phyloP scores from a whole-genome alignment of 1,284 basidiomycete genomes.

The Gomphus sp. region DNA sequence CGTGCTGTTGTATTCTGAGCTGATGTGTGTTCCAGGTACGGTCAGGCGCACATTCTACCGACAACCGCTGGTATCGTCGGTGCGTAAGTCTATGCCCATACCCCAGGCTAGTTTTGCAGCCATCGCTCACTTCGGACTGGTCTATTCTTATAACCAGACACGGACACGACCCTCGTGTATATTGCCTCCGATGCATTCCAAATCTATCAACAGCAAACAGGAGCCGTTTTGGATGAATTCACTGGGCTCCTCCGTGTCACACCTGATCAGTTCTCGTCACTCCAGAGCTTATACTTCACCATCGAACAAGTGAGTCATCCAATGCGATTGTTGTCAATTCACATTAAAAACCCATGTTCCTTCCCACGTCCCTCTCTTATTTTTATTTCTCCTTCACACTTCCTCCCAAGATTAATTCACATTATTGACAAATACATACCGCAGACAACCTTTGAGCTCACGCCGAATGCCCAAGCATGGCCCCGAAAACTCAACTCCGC shows the following conservation, averaged over 20 bases:
- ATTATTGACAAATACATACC: neutral
- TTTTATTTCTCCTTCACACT: too few species aligned
- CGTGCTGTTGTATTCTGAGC: neutral
- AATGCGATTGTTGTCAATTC: too few species aligned
- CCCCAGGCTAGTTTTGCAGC: neutral
- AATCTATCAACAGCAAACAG: constrained; percentile 9
- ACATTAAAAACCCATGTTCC: too few species aligned
- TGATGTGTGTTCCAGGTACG: constrained; percentile 22
- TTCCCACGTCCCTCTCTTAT: too few species aligned
- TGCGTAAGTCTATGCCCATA: neutral
- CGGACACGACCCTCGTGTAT: constrained; percentile 10
- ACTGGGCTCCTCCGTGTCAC: constrained; percentile 15
- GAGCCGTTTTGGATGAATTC: constrained; percentile 11
- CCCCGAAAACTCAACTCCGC: constrained; percentile 32
- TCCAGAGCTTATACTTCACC: constrained; percentile 14
- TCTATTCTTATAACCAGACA: neutral
- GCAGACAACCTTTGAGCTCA: constrained; percentile 16
- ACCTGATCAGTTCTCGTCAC: constrained; percentile 3
- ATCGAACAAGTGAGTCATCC: constrained; percentile 8
- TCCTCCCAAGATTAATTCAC: too few species aligned
- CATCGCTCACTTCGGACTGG: neutral
- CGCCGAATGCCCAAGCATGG: constrained; percentile 25
- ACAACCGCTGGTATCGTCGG: constrained; percentile 38
- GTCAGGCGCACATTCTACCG: constrained; percentile 25
- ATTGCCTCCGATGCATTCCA: constrained; percentile 10